These are phyloP conservation scores for Fusarium falciforme DNA, from an alignment of 2,329 filamentous ascomycete genomes.

Conservation along the genomic window DNA sequence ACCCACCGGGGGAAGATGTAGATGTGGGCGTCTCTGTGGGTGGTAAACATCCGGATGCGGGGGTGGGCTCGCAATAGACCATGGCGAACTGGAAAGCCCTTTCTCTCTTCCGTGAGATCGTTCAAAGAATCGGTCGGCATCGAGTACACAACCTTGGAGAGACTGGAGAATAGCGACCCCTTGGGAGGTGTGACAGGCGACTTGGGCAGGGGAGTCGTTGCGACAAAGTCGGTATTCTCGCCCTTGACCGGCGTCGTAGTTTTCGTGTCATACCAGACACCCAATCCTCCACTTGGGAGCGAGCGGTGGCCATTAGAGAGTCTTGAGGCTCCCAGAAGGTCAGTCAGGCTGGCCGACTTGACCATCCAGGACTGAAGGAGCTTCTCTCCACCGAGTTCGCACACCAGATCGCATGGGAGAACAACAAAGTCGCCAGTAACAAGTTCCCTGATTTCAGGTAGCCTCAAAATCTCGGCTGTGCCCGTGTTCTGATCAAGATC, in stretches of 20 bases:
- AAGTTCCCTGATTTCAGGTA: conserved; percentile 82
- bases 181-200: conserved; percentile 59
- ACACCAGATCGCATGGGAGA: conserved; percentile 92
- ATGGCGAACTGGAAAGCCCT: conserved; percentile 79
- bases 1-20: conserved; percentile 96
- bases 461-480: conserved; percentile 87
- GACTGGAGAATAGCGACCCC: conserved; percentile 72
- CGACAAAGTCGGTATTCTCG: conserved; percentile 93
- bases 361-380: conserved; percentile 94
- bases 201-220: conserved; percentile 74
- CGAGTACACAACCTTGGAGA: conserved; percentile 85
- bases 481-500: conserved; percentile 85
- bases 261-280: conserved; percentile 92
- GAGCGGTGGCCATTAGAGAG: conserved; percentile 53
- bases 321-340: conserved; percentile 63
- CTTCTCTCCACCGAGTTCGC: conserved; percentile 85
- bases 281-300: conserved; percentile 78
- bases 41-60: conserved; percentile 82
- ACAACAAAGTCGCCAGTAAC: conserved; percentile 90
- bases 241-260: conserved; percentile 80
- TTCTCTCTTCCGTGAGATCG: conserved; percentile 81
- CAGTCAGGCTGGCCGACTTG: conserved; percentile 76
- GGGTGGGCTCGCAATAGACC: conserved; percentile 80
- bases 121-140: conserved; percentile 91
- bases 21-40: conserved; percentile 90